phyloP scores from a whole-genome alignment of 2,329 filamentous ascomycete species.

The Cytospora schulzeri region DNA sequence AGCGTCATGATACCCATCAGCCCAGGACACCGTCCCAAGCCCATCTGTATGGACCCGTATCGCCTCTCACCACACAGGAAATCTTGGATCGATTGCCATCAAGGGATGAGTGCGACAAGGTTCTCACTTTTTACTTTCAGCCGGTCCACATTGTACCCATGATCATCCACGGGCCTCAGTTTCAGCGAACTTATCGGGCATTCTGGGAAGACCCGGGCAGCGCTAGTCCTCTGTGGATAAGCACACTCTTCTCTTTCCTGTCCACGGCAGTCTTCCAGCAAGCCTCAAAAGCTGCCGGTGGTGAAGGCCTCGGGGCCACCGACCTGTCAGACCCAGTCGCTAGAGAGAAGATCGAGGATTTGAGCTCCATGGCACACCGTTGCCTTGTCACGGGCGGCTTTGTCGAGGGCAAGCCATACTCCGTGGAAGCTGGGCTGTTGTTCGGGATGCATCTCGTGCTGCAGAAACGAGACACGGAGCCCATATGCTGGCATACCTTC shows the following conservation, averaged over 20 bases:
- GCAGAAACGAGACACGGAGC: conserved; percentile 45
- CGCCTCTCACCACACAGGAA: conserved; percentile 36
- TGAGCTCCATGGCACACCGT: conserved; percentile 44
- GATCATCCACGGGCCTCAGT: conserved; percentile 47
- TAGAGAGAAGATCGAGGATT: conserved; percentile 31
- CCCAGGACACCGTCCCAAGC: neutral
- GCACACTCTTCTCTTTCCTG: conserved; percentile 52
- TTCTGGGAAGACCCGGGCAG: conserved; percentile 48
- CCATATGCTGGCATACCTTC: conserved; percentile 49
- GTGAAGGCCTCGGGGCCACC: conserved; percentile 29
- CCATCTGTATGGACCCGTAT: conserved; percentile 38
- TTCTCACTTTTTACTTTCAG: conserved; percentile 44
- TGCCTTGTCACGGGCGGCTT: conserved; percentile 53
- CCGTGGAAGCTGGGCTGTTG: conserved; percentile 53
- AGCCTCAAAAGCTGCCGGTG: conserved; percentile 36
- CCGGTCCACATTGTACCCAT: conserved; percentile 42
- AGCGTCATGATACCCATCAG: neutral
- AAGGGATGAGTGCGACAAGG: conserved; percentile 40
- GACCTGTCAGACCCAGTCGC: conserved; percentile 31
- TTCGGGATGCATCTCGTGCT: conserved; percentile 47
- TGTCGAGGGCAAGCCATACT: conserved; percentile 46
- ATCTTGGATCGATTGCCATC: conserved; percentile 40
- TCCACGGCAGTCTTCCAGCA: conserved; percentile 43
- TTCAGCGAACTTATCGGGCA: conserved; percentile 50
- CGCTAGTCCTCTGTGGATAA: conserved; percentile 51